Conservation (phyloP, 2,329 filamentous ascomycete species). For the Aspergillus eucalypticola region DNA sequence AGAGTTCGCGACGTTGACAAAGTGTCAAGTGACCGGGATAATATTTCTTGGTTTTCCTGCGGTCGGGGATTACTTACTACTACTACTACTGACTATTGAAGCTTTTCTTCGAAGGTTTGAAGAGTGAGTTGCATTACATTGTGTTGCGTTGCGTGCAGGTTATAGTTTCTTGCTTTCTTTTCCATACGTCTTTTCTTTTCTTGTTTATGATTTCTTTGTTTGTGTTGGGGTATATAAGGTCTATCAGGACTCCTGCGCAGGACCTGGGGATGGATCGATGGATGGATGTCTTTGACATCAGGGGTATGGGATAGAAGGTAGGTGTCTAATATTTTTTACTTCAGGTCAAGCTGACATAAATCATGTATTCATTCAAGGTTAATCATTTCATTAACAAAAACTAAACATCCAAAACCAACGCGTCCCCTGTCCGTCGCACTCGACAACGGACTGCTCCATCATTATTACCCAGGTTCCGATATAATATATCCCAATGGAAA, state of each 20-base stretch:
- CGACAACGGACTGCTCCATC: conserved; percentile 10
- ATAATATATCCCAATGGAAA: not conserved
- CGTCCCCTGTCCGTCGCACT: conserved; percentile 2
- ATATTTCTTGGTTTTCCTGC: too few relatives aligned
- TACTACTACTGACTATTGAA: not conserved
- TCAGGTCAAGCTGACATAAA: not conserved
- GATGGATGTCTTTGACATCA: not conserved
- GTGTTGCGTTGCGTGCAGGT: not conserved
- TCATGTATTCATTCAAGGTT: conserved; percentile 1
- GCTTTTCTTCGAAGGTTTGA: too few relatives aligned
- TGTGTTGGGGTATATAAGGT: too few relatives aligned
- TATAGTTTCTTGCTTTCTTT: not conserved
- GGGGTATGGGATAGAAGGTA: too few relatives aligned
- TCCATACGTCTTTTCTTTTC: not conserved
- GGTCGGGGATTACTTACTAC: not conserved
- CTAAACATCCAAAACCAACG: conserved; percentile 8
- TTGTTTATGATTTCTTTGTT: not conserved
- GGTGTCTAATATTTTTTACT: too few relatives aligned
- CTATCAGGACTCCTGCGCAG: too few relatives aligned
- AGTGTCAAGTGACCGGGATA: too few relatives aligned
- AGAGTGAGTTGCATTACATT: too few relatives aligned
- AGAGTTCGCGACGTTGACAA: too few relatives aligned
- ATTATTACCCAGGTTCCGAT: conserved; percentile 14
- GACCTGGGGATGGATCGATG: not conserved
- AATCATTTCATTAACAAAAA: conserved; percentile 7